Conservation (phyloP, 805 yeast species). For the Wickerhamiella vanderwaltii region DNA sequence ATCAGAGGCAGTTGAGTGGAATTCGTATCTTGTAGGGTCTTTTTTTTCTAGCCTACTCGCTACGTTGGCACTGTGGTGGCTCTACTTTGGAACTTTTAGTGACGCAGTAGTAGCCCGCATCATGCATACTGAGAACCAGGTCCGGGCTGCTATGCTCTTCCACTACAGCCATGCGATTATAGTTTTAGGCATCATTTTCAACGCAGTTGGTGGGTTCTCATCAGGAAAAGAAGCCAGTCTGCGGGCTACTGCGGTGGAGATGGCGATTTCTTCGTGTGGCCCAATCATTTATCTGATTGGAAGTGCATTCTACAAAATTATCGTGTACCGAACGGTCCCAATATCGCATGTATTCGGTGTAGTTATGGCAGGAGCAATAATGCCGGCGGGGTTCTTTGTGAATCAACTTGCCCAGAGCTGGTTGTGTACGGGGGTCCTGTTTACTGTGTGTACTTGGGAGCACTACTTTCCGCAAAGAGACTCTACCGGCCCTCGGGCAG, state of each 20-base stretch:
- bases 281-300: constrained; percentile 2
- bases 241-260: not conserved
- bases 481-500: too few relatives aligned
- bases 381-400: constrained; percentile 3
- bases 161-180: not conserved
- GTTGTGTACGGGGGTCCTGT: not conserved
- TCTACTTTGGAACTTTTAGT: constrained; percentile 3
- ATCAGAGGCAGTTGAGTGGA: not conserved
- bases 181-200: not conserved
- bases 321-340: not conserved
- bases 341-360: not conserved
- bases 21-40: not conserved
- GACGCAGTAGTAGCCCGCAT: not conserved
- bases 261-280: not conserved
- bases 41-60: not conserved
- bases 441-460: not conserved
- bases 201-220: not conserved
- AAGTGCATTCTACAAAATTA: not conserved
- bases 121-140: not conserved
- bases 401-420: constrained; percentile 3
- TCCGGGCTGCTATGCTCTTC: not conserved
- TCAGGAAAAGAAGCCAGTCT: not conserved
- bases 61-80: constrained; percentile 5
- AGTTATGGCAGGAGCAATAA: not conserved
- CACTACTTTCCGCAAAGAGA: not conserved